phyloP scores from a whole-genome alignment of 1,139 yeast genomes.

The Yamadazyma atlantica region DNA sequence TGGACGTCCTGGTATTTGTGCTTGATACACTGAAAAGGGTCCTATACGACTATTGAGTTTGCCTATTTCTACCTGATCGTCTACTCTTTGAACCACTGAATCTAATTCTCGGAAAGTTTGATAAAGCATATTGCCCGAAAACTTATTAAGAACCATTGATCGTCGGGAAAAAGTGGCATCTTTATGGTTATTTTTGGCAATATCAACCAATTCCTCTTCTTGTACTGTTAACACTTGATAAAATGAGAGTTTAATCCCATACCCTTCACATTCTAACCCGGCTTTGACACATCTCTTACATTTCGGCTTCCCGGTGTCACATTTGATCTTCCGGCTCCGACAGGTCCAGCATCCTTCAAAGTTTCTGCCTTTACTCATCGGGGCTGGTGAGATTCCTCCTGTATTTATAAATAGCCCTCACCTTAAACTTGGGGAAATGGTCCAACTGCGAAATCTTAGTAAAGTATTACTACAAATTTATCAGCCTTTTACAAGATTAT shows the following conservation, averaged over 20 bases:
- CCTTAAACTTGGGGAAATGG: background rate
- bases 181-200: slow-evolving; percentile 19
- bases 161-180: slow-evolving; percentile 35
- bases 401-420: background rate
- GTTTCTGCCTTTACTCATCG: slow-evolving; percentile 23
- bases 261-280: slow-evolving; percentile 41
- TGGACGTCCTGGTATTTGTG: background rate
- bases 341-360: slow-evolving; percentile 59
- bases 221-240: slow-evolving; percentile 31
- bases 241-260: slow-evolving; percentile 42
- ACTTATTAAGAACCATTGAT: slow-evolving; percentile 34
- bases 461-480: too few relatives aligned
- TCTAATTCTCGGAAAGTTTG: slow-evolving; percentile 33
- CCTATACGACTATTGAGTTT: slow-evolving; percentile 20
- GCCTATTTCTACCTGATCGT: slow-evolving; percentile 16
- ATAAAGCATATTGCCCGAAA: slow-evolving; percentile 32
- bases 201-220: slow-evolving; percentile 21
- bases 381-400: too few relatives aligned
- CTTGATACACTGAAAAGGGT: slow-evolving; percentile 29
- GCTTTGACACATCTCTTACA: slow-evolving; percentile 47
- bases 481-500: too few relatives aligned
- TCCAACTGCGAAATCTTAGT: too few relatives aligned
- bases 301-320: slow-evolving; percentile 43
- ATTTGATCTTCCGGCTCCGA: slow-evolving; percentile 48
- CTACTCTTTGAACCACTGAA: slow-evolving; percentile 27